These are phyloP conservation scores for Aureobasidium sp. DNA, from an alignment of 2,329 filamentous ascomycete genomes.

Conservation along the genomic window DNA sequence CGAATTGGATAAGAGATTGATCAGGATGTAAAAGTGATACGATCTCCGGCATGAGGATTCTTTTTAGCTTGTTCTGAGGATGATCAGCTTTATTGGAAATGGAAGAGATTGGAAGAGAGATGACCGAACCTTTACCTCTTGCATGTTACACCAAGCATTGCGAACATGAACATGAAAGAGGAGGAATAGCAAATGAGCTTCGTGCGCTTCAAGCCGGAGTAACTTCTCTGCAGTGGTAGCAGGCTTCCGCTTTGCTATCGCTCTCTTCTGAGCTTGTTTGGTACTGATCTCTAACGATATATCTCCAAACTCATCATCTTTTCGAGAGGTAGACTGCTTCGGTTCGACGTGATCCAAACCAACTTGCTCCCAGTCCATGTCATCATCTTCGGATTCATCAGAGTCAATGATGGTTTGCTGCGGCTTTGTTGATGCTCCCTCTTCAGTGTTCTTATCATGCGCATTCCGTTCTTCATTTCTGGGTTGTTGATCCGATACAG, in stretches of 20 bases:
- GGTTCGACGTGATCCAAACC: conserved; percentile 33
- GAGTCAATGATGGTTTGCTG: conserved; percentile 16
- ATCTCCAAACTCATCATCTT: conserved; percentile 28
- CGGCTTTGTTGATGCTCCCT: background rate
- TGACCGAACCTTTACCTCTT: conserved; percentile 14
- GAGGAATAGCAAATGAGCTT: conserved; percentile 74
- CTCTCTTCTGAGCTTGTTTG: conserved; percentile 25
- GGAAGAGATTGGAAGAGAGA: background rate
- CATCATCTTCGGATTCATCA: conserved; percentile 49
- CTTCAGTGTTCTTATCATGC: background rate
- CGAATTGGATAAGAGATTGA: conserved; percentile 61
- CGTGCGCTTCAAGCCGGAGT: conserved; percentile 69
- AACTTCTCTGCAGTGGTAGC: conserved; percentile 50
- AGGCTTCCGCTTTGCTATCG: conserved; percentile 40
- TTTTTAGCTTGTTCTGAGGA: conserved; percentile 43
- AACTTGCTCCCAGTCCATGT: conserved; percentile 58
- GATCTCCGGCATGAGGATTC: conserved; percentile 58
- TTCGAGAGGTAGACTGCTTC: conserved; percentile 18
- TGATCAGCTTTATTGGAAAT: background rate
- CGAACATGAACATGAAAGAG: conserved; percentile 67
- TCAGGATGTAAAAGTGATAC: conserved; percentile 61
- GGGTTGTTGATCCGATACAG: background rate
- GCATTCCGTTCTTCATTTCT: background rate
- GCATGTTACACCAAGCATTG: conserved; percentile 77
- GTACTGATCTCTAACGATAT: conserved; percentile 35